Evolutionary conservation across 1,284 basidiomycete genomes (phyloP), one percentile per base, ranked within the genome.

Genomic region (Boletus calvinii): DNA sequence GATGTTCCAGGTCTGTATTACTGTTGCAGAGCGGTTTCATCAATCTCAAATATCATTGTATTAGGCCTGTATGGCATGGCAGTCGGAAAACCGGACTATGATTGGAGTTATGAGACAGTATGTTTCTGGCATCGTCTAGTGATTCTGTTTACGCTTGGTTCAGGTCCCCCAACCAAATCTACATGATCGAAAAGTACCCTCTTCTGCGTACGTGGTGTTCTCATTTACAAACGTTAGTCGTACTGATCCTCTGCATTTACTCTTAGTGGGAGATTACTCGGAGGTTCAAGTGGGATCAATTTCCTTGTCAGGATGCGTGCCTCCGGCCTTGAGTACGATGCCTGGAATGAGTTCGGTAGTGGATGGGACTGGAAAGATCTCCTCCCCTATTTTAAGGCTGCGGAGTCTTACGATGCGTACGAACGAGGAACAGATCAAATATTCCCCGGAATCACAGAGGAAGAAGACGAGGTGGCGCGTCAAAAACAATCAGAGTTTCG

Each of bases 271-370:
- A 59, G 59, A 32, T 39, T 63, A 31, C 59, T 60, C 2, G 59
- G 59, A 30, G 59, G 59, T 37, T 59, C 59, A 6, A 60, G 59
- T 40, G 59, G 44, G 12, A 60, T 60, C 37, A 63, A 60, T 37
- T 50, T 3, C 15, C 56, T 60, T 30, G 59, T 36, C 15, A 62
- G 52, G 34, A 62, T 62, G 59, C 59, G 59, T 39, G 59, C 56
- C 20, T 59, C 59, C 3, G 34, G 56, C 20, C 38, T 45, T 4
- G 62, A 63, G 44, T 63, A 60, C 12, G 59, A 60, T 36, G 43
- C 52, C 24, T 60, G 62, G 59, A 34, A 50, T 6, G 53, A 50
- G 9, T 63, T 60, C 2, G 61, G 59, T 34, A 8, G 7, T 22
- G 59, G 59, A 32, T 63, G 61, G 59, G 30, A 43, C 39, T 60